Percentiles rank a stretch among this genome's conserved stretches.
phyloP scores from a whole-genome alignment of 2,329 filamentous ascomycete genomes.

The Hymenoscyphus scutula region DNA sequence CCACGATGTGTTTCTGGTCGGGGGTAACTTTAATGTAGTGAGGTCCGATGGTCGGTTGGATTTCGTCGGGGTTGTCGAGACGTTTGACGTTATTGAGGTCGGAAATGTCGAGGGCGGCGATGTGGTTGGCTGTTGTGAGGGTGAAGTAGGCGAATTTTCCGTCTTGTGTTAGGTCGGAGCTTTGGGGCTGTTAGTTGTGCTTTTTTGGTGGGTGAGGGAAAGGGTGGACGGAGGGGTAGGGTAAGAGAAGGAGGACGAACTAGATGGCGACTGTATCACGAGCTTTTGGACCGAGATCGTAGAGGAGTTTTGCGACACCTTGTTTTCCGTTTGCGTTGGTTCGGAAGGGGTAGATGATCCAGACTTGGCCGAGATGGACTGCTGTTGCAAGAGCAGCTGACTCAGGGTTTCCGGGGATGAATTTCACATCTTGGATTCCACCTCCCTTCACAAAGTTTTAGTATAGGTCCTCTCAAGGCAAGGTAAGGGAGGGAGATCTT shows the following conservation, averaged over 20 bases:
- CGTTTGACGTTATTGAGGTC: constrained; percentile 59
- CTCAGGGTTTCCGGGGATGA: constrained; percentile 60
- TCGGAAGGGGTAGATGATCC: constrained; percentile 64
- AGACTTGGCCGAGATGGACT: constrained; percentile 58
- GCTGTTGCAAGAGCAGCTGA: constrained; percentile 58
- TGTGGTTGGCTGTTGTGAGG: constrained; percentile 59
- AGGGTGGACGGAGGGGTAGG: no score
- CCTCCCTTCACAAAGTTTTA: constrained; percentile 39
- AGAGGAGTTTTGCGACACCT: constrained; percentile 57
- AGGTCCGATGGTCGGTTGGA: constrained; percentile 58
- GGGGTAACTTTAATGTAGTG: constrained; percentile 64
- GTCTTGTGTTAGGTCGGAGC: constrained; percentile 56
- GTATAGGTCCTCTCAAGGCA: no score
- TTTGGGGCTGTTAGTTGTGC: constrained; percentile 16
- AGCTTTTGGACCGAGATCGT: constrained; percentile 55
- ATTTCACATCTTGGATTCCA: constrained; percentile 64
- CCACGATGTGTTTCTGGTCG: constrained; percentile 61
- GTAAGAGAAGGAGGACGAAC: constrained; percentile 26
- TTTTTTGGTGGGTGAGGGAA: no score
- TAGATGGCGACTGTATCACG: constrained; percentile 58
- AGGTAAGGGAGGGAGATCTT: no score
- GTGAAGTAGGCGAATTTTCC: constrained; percentile 59
- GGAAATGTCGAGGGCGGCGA: constrained; percentile 59
- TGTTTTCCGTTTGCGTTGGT: constrained; percentile 53
- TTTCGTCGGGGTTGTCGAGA: constrained; percentile 57